A percentile compares a stretch with the other conserved stretches of the same genome.
These are phyloP conservation scores for Pseudocercospora fuligena DNA, from an alignment of 2,329 filamentous ascomycete species.

Conservation along the genomic window DNA sequence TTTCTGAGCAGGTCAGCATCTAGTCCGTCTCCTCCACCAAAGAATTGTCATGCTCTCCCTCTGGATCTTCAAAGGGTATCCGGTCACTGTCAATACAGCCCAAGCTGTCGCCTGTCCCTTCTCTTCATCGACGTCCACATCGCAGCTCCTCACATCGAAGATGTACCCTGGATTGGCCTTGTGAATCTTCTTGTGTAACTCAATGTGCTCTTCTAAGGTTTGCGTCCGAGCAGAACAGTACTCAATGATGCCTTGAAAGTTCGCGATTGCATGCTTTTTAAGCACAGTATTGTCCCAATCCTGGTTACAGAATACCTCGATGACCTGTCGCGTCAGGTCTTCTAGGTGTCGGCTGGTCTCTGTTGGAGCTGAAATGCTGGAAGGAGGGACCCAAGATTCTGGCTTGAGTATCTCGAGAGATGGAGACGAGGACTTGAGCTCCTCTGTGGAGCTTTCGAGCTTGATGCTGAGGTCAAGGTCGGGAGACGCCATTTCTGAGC, in stretches of 20 bases:
- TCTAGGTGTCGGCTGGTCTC: not conserved
- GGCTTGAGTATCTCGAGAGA: slow-evolving; percentile 2
- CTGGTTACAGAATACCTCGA: slow-evolving; percentile 18
- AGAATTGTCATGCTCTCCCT: slow-evolving; percentile 18
- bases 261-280: slow-evolving; percentile 2
- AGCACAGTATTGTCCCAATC: slow-evolving; percentile 17
- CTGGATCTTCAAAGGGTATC: slow-evolving; percentile 15
- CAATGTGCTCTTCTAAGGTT: slow-evolving; percentile 17
- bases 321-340: not conserved
- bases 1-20: not conserved
- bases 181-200: slow-evolving; percentile 18
- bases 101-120: slow-evolving; percentile 17
- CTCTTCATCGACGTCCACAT: slow-evolving; percentile 18
- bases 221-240: slow-evolving; percentile 1
- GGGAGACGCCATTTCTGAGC: not conserved
- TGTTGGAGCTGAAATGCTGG: not conserved
- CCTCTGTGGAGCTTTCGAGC: not conserved
- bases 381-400: not conserved
- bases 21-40: slow-evolving; percentile 13
- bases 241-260: slow-evolving; percentile 17
- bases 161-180: slow-evolving; percentile 11
- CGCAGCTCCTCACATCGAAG: slow-evolving; percentile 18
- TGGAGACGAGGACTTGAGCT: not conserved
- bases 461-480: not conserved
- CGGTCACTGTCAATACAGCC: slow-evolving; percentile 13